These are phyloP conservation scores for Tetracladium setigerum DNA, from an alignment of 495 filamentous ascomycete genomes.

Conservation along the genomic window DNA sequence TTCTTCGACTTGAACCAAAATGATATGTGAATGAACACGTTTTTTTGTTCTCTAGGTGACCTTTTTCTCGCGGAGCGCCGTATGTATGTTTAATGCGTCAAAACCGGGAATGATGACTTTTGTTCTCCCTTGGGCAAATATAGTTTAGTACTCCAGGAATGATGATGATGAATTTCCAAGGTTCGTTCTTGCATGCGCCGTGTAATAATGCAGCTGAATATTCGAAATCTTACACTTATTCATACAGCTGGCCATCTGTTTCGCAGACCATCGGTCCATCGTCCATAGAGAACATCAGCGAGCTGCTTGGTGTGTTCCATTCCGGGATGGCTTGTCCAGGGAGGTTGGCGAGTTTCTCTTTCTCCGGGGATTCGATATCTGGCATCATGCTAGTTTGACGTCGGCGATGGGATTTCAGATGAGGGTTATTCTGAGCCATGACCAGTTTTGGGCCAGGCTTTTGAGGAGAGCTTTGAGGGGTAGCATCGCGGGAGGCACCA, in stretches of 20 bases:
- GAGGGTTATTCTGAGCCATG: constrained; percentile 75
- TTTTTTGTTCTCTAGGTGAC: no score
- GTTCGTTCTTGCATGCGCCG: no score
- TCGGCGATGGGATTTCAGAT: constrained; percentile 68
- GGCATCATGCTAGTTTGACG: constrained; percentile 52
- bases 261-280: constrained; percentile 82
- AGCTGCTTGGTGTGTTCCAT: constrained; percentile 91
- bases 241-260: constrained; percentile 63
- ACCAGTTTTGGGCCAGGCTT: constrained; percentile 51
- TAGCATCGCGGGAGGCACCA: constrained; percentile 23
- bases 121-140: no score
- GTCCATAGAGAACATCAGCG: constrained; percentile 79
- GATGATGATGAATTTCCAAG: no score
- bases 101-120: no score
- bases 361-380: constrained; percentile 26
- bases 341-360: constrained; percentile 38
- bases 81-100: no score
- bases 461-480: constrained; percentile 18
- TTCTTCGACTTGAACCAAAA: no score
- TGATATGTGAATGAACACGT: no score
- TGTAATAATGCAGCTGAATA: no score
- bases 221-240: neutral
- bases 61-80: no score
- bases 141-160: no score
- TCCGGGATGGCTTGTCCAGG: constrained; percentile 48